Base-by-base conservation (phyloP, 805 yeast genomes). In the Schwanniomyces polymorphus region DNA sequence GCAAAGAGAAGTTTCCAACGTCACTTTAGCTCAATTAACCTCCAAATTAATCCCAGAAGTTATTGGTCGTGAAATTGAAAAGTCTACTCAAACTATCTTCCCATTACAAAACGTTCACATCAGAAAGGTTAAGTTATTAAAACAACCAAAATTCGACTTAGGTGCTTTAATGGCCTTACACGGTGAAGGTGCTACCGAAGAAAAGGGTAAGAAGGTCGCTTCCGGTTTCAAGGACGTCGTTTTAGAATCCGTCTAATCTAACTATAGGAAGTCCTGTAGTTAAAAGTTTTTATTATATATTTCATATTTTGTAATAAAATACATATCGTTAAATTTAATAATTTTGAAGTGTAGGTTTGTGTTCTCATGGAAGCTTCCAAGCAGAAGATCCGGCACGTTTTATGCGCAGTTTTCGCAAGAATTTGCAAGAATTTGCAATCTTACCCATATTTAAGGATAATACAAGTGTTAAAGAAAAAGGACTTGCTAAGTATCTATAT, bases 31-130 rank as follows among this genome's bases (percentile, higher is more conserved):
- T 73, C 97, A 91, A 81, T 88, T 91, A 75, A 90, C 96, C 65
- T 83, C 95, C 70, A 91, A 92, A 84, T 88, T 91, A 81, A 91
- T 91, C 67, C 97, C 98, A 72, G 98, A 91, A 82, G 97, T 92
- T 64, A 91, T 91, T 75, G 96, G 97, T 74, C 92, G 96, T 79
- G 98, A 92, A 80, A 92, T 91, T 68, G 96, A 91, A 81, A 91
- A 91, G 83, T 84, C 96, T 59, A 88, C 97, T 61, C 91, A 86
- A 78, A 80, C 88, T 67, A 88, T 91, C 81, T 91, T 81, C 86
- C 98, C 98, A 71, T 86, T 92, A 75, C 98, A 92, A 83, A 91
- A 92, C 82, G 96, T 91, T 71, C 95, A 91, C 86, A 88, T 92
- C 78, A 91, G 97, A 86, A 92, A 92, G 84, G 97, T 92, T 69